Base-by-base conservation (phyloP, 495 filamentous ascomycete species). In the Tuber melanosporum region DNA sequence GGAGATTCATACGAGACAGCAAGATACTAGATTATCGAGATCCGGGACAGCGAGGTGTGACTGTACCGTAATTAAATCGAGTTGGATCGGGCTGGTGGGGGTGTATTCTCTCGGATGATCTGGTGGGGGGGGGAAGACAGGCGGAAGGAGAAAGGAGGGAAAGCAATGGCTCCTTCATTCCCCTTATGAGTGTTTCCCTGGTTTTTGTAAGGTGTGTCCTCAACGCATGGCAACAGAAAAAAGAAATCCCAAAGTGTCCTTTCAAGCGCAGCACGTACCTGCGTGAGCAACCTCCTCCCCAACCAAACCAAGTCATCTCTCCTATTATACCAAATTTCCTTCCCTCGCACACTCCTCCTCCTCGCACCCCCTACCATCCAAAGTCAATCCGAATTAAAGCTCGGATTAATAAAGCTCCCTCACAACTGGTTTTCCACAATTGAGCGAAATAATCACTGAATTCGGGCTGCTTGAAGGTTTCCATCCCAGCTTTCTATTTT, bases 151-250 rank as follows among this genome's bases (percentile, higher is more conserved):
- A 32, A 32, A 32, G 32, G 1, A 32, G 32, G 32, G 32, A 32
- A 32, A 32, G 32, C 32, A 1, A 32, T 32, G 32, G 32, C 32
- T 32, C 32, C 32, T 32, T 32, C 32, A 32, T 32, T 32, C 32
- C 32, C 32, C 32, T 32, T 32, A 32, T 32, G 1, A 32, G 32
- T 32, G 32, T 32, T 79, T 77, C 77, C 78, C 77, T 79, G 71
- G 79, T 52, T 79, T 47, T 70, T 32, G 71, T 32, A 80, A 79
- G 41, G 75, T 80, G 78, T 80, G 78, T 77, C 78, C 78, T 80
- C 77, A 80, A 80, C 73, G 57, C 57, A 62, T 62, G 57, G 32
- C 57, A 62, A 62, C 9, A n/a, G n/a, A n/a, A 62, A 32, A 62
- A 62, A 62, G 8, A 41, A 41, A 41, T 15, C 32, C 57, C n/a